Conservation (phyloP, 2,329 filamentous ascomycete genomes). For the Dothideomycetidae sp. region DNA sequence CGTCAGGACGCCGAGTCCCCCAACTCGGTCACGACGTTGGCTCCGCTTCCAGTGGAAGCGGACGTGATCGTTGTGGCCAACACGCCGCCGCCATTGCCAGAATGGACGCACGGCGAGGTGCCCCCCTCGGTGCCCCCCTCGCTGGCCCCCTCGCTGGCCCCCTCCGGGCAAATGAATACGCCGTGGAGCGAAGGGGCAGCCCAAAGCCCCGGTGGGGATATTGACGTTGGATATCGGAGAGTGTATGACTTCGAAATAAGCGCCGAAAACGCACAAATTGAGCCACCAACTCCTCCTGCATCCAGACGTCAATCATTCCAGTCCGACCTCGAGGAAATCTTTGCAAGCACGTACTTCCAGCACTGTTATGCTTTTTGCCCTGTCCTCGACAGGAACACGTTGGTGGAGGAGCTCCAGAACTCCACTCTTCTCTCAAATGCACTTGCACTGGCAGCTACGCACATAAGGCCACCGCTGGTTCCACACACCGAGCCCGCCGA, state of each 20-base stretch:
- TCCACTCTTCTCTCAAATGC: background rate
- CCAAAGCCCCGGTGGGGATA: slow-evolving; percentile 1
- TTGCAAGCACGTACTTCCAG: background rate
- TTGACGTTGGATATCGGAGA: slow-evolving; percentile 1
- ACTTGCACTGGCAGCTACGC: background rate
- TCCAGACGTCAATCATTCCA: background rate
- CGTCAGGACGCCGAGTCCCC: no score
- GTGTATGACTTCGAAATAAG: background rate
- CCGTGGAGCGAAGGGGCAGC: slow-evolving; percentile 1
- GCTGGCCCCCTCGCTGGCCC: no score
- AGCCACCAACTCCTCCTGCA: no score
- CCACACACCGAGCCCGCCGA: background rate
- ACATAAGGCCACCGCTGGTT: slow-evolving; percentile 1
- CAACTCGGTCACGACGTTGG: no score
- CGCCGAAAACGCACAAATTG: no score
- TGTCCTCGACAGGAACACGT: background rate
- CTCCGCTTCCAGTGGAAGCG: no score
- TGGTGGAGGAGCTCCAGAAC: background rate
- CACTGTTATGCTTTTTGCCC: slow-evolving; percentile 1
- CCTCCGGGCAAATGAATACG: background rate
- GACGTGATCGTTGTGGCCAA: no score
- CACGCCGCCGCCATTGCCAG: no score
- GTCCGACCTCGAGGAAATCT: background rate
- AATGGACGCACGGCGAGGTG: no score
- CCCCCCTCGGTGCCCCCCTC: no score